These are phyloP conservation scores for Xylaria intraflava DNA, from an alignment of 495 filamentous ascomycete genomes.

Conservation along the genomic window DNA sequence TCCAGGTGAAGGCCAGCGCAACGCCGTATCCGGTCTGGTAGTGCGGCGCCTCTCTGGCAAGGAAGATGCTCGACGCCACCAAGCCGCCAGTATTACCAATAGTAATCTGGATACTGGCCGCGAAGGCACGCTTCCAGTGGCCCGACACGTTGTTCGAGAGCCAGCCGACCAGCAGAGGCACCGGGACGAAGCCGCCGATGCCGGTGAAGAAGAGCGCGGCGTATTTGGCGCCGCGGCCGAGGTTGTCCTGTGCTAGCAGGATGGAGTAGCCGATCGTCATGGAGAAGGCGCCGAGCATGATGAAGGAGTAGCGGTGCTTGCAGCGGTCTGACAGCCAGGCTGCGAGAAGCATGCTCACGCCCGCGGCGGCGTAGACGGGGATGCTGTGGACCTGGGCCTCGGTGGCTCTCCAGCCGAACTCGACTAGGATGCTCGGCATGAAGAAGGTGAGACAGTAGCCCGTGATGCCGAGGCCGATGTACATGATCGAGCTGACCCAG, in stretches of 20 bases:
- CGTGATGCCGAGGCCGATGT: slow-evolving; percentile 46
- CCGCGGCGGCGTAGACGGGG: slow-evolving; percentile 50
- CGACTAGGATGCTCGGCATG: slow-evolving; percentile 50
- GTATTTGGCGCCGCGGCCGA: slow-evolving; percentile 40
- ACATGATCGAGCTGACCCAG: slow-evolving; percentile 44
- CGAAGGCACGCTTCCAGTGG: slow-evolving; percentile 57
- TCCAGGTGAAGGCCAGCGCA: slow-evolving; percentile 43
- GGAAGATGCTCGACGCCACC: slow-evolving; percentile 46
- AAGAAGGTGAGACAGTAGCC: slow-evolving; percentile 49
- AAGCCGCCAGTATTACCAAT: slow-evolving; percentile 54
- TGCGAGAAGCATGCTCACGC: slow-evolving; percentile 37
- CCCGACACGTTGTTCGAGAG: slow-evolving; percentile 46
- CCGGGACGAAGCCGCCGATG: slow-evolving; percentile 43
- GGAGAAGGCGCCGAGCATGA: slow-evolving; percentile 44
- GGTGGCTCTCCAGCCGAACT: slow-evolving; percentile 48
- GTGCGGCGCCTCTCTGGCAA: slow-evolving; percentile 39
- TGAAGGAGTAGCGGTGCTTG: slow-evolving; percentile 35
- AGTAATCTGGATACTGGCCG: slow-evolving; percentile 47
- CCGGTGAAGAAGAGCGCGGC: slow-evolving; percentile 51
- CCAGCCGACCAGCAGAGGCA: slow-evolving; percentile 51
- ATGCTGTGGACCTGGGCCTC: slow-evolving; percentile 50
- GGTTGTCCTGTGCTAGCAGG: slow-evolving; percentile 32
- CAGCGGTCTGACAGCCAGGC: slow-evolving; percentile 39
- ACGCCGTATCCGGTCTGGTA: slow-evolving; percentile 47
- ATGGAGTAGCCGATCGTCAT: slow-evolving; percentile 46